Conservation (phyloP, 106 monocot species). For the Acanthochlamys bracteata region DNA sequence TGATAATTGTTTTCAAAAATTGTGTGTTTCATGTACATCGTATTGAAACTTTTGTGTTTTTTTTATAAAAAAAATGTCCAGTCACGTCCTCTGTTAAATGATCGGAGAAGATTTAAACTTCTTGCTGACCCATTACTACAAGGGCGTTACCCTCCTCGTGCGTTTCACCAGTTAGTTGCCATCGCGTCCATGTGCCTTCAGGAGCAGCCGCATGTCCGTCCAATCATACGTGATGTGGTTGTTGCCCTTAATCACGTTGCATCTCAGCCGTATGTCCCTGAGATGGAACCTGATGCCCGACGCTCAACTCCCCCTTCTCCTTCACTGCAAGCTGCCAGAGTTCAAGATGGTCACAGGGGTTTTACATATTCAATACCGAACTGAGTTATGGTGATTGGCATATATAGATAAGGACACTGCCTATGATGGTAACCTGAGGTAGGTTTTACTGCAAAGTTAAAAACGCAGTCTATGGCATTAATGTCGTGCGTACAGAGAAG, state of each 20-base stretch:
- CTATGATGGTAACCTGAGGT: background rate
- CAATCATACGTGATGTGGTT: conserved; percentile 47
- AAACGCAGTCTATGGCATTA: background rate
- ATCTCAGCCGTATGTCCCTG: conserved; percentile 28
- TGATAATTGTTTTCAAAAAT: too few relatives aligned
- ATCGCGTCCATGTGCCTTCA: conserved; percentile 58
- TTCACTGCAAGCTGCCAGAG: too few relatives aligned
- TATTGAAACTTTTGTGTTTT: too few relatives aligned
- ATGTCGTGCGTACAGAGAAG: background rate
- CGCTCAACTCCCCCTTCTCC: background rate
- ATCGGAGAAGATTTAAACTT: conserved; percentile 26
- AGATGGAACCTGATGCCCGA: conserved; percentile 2
- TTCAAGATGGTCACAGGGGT: background rate
- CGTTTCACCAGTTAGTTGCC: conserved; percentile 40
- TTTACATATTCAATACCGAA: background rate
- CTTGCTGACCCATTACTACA: conserved; percentile 44
- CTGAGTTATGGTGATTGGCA: background rate
- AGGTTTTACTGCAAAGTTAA: background rate
- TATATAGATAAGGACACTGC: background rate
- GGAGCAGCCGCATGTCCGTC: conserved; percentile 47
- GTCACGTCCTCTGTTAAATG: conserved; percentile 43
- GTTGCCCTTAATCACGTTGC: conserved; percentile 39
- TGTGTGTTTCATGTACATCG: too few relatives aligned
- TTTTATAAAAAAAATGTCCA: too few relatives aligned
- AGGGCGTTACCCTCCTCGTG: conserved; percentile 33